Evolutionary conservation across 352 stramenopile species (phyloP).

Genomic region (Sclerospora graminicola): DNA sequence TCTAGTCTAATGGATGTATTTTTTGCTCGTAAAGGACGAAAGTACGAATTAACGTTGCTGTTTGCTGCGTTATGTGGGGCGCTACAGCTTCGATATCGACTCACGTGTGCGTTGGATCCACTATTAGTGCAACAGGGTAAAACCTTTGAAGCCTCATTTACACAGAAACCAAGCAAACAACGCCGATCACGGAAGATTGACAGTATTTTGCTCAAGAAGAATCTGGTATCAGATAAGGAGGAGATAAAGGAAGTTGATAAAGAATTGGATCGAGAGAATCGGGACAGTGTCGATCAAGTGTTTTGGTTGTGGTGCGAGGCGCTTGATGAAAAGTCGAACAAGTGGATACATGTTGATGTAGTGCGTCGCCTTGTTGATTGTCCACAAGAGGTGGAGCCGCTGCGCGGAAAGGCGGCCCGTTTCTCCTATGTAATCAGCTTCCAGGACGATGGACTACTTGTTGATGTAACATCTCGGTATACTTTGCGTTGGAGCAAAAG

Average conservation of each 20-base stretch:
- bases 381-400: constrained; percentile 35
- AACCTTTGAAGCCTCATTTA: constrained; percentile 30
- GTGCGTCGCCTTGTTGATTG: constrained; percentile 32
- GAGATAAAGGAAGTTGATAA: constrained; percentile 8
- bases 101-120: constrained; percentile 42
- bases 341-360: constrained; percentile 56
- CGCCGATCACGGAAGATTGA: constrained; percentile 8
- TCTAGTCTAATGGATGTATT: constrained; percentile 43
- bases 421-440: constrained; percentile 62
- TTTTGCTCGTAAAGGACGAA: constrained; percentile 26
- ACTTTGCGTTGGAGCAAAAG: constrained; percentile 54
- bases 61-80: constrained; percentile 56
- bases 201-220: constrained; percentile 12
- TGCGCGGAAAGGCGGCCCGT: constrained; percentile 33
- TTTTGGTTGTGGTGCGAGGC: constrained; percentile 66
- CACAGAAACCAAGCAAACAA: constrained; percentile 15
- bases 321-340: constrained; percentile 30
- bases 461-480: constrained; percentile 65
- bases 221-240: constrained; percentile 1
- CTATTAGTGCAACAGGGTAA: constrained; percentile 35
- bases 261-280: constrained; percentile 3
- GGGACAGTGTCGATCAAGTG: constrained; percentile 3
- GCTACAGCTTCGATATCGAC: constrained; percentile 38
- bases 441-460: constrained; percentile 29
- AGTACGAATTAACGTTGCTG: constrained; percentile 45